Base-by-base conservation (phyloP, 2,329 filamentous ascomycete genomes). In the Fusarium newnesense region DNA sequence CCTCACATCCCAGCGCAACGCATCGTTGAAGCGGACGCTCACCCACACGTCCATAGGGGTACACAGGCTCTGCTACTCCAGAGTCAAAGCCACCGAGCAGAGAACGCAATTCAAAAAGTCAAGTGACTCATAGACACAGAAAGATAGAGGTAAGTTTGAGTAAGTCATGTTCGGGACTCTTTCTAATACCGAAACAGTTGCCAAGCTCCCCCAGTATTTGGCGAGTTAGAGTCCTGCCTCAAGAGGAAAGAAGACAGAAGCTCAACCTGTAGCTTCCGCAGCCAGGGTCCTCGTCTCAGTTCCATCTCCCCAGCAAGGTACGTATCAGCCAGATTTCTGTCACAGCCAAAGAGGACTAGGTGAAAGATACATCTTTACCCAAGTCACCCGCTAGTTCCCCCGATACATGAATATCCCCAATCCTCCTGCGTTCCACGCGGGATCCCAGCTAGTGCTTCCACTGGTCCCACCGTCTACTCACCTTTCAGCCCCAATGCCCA, bases 391-490 rank as follows among this genome's bases (percentile, higher is more conserved):
- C 59, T 57, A 61, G 49, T 61, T 21, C 53, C 72, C 75, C 61
- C 75, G 75, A 76, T 76, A 76, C 70, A 74, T 60, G 67, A 76
- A 76, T 76, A 75, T 54, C 57, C 52, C 60, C 68, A 68, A 67
- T 62, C 64, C 52, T 62, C 64, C 66, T 63, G 36, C 67, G 62
- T 67, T 67, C 67, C 72, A 76, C 75, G 75, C 72, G 75, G 70
- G 64, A 76, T 72, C 69, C 74, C 67, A 69, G 64, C 62, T 63
- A 70, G 58, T 42, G 19, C 32, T 40, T 34, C 69, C 53, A 65
- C 44, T 19, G 19, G 52, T 30, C 54, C 72, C 71, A 72, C 72
- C 63, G 39, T 64, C 52, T 71, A 69, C 69, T 69, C 58, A 73
- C 64, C 58, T 68, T 72, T 73, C 72, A 76, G 72, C 72, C 75